A percentile compares a stretch with the other conserved stretches of the same genome.
These are phyloP conservation scores for Zymoseptoria crescenta DNA, from an alignment of 2,329 filamentous ascomycete genomes.

Conservation along the genomic window DNA sequence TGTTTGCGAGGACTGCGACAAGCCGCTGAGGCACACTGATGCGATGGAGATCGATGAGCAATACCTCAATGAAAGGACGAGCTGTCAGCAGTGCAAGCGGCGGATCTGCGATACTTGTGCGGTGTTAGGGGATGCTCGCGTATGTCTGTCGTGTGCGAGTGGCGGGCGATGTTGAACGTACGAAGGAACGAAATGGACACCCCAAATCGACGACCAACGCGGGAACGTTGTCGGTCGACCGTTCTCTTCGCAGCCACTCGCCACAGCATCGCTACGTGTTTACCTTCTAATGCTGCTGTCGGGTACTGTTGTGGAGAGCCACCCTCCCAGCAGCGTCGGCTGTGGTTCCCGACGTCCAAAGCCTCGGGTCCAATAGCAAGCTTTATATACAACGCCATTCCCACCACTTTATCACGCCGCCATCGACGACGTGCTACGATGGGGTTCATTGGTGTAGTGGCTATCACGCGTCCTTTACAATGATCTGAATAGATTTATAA, in stretches of 20 bases:
- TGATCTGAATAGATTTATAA: too few species aligned
- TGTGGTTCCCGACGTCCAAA: too few species aligned
- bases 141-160: slow-evolving; percentile 36
- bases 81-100: slow-evolving; percentile 33
- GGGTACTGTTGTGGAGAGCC: too few species aligned
- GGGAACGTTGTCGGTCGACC: not conserved
- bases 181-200: too few species aligned
- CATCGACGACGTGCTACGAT: too few species aligned
- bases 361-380: too few species aligned
- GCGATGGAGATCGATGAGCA: slow-evolving; percentile 31
- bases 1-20: slow-evolving; percentile 41
- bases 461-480: too few species aligned
- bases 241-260: not conserved
- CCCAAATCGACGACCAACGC: not conserved
- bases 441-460: slow-evolving; percentile 2
- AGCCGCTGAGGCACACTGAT: slow-evolving; percentile 25
- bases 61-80: slow-evolving; percentile 25
- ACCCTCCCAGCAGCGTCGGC: too few species aligned
- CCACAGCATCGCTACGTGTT: not conserved
- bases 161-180: not conserved
- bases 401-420: not conserved
- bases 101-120: slow-evolving; percentile 38
- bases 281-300: too few species aligned
- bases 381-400: not conserved
- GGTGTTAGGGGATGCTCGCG: slow-evolving; percentile 30